Conservation (phyloP, 176 grass and related monocot species). For the barley (Hordeum vulgare) region MorexV3_pseudomolecules_assembly NC_058524.1:434755388-434755887, state of each 20-base stretch:
- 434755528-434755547: not conserved
- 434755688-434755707: not conserved
- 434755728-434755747: not conserved
- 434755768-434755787: not conserved
- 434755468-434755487: not conserved
- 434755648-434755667: not conserved
- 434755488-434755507: too few relatives aligned
- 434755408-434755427: not conserved
- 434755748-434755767: not conserved
- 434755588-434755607: not conserved
- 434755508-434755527: not conserved
- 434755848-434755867: not conserved
- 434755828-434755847: not conserved
- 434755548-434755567: not conserved
- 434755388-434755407: not conserved
- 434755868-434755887: not conserved
- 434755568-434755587: not conserved
- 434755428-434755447: not conserved
- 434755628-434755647: not conserved
- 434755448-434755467: not conserved
- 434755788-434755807: not conserved
- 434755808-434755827: not conserved
- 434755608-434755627: not conserved
- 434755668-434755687: not conserved
- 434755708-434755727: not conserved